Conservation (phyloP, 2,329 filamentous ascomycete genomes). For the Onygena corvina region DNA sequence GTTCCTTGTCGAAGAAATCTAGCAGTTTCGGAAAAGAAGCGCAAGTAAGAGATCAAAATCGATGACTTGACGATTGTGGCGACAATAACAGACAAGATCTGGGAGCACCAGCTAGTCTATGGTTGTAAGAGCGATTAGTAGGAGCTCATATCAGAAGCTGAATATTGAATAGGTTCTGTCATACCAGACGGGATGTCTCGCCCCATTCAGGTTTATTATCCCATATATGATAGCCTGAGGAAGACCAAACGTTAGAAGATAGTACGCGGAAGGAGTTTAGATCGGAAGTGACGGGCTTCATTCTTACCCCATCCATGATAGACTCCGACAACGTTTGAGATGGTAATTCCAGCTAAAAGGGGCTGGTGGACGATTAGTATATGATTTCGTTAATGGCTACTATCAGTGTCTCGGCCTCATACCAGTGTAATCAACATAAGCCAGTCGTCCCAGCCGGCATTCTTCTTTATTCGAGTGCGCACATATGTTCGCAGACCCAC, state of each 20-base stretch:
- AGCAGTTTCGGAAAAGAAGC: slow-evolving; percentile 9
- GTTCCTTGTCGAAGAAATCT: neutral
- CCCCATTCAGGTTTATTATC: slow-evolving; percentile 16
- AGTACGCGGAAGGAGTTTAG: neutral
- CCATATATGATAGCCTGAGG: slow-evolving; percentile 15
- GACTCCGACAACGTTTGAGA: slow-evolving; percentile 13
- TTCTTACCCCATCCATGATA: slow-evolving; percentile 17
- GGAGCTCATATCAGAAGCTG: neutral
- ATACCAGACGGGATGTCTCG: slow-evolving; percentile 7
- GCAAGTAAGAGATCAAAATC: slow-evolving; percentile 15
- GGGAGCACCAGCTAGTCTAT: slow-evolving; percentile 15
- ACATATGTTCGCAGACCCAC: slow-evolving; percentile 17
- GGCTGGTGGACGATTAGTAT: no score
- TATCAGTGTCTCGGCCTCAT: no score
- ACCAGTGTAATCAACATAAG: slow-evolving; percentile 16
- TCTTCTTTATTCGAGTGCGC: slow-evolving; percentile 14
- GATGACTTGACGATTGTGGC: slow-evolving; percentile 16
- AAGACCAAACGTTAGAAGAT: neutral
- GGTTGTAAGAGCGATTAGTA: neutral
- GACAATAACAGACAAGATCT: slow-evolving; percentile 13
- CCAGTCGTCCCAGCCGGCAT: slow-evolving; percentile 17
- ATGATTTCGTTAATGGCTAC: no score
- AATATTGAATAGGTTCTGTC: slow-evolving; percentile 1
- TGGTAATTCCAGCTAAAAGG: slow-evolving; percentile 11
- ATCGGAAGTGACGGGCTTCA: neutral